A percentile compares a stretch with the other conserved stretches of the same genome.
Conservation (phyloP, 169 alveolate genomes). For the Cryptosporidium canis region DNA sequence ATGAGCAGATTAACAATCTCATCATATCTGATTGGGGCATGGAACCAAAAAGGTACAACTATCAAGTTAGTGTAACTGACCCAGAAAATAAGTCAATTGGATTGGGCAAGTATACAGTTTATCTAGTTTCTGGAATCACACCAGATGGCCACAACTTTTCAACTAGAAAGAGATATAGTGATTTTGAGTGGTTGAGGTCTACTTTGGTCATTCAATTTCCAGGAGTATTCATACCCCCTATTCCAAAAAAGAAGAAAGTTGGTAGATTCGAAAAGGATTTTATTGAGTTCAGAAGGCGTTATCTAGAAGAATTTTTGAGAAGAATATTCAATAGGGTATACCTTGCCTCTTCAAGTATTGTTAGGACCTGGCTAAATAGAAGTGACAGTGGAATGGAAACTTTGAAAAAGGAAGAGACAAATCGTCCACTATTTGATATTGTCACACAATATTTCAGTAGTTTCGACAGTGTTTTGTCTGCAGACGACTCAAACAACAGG, state of each 20-base stretch:
- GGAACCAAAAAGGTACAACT: slow-evolving; percentile 39
- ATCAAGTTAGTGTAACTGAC: slow-evolving; percentile 62
- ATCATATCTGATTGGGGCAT: slow-evolving; percentile 69
- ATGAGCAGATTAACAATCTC: slow-evolving; percentile 17
- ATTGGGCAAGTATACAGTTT: slow-evolving; percentile 66
- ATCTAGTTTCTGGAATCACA: slow-evolving; percentile 74
- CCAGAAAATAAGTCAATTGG: slow-evolving; percentile 71
- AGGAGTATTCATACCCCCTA: slow-evolving; percentile 80
- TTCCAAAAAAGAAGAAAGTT: slow-evolving; percentile 79
- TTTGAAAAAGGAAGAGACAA: slow-evolving; percentile 52
- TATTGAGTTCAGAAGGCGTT: slow-evolving; percentile 76
- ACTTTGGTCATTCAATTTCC: slow-evolving; percentile 75
- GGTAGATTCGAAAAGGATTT: slow-evolving; percentile 77
- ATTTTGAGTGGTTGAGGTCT: slow-evolving; percentile 79
- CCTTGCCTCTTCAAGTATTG: slow-evolving; percentile 53
- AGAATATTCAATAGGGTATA: slow-evolving; percentile 70
- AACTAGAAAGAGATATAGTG: slow-evolving; percentile 77
- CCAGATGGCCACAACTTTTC: slow-evolving; percentile 69
- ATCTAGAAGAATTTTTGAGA: slow-evolving; percentile 77
- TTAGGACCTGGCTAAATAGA: slow-evolving; percentile 61
- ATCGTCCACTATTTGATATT: slow-evolving; percentile 64
- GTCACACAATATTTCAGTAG: slow-evolving; percentile 66
- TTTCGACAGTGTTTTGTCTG: slow-evolving; percentile 58
- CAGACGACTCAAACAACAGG: neutral
- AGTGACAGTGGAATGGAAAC: slow-evolving; percentile 70